Evolutionary conservation across 2,329 filamentous ascomycete genomes (phyloP).

Genomic region (Botrytis medusae): DNA sequence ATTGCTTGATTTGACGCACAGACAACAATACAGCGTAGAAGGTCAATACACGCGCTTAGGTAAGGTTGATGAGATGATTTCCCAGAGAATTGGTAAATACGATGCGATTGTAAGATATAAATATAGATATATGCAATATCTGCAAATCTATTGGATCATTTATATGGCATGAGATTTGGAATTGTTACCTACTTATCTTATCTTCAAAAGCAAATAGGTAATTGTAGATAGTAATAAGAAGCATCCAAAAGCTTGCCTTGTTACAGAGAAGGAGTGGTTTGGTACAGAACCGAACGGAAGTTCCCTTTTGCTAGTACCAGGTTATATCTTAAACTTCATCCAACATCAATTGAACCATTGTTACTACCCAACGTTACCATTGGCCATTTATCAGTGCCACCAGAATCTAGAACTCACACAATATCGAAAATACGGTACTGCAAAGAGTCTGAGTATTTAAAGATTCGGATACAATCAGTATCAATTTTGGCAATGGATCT

Average conservation of each 20-base stretch:
- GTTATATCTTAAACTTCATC: not conserved
- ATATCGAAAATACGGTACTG: not conserved
- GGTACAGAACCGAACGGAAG: conserved; percentile 8
- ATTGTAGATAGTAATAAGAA: not conserved
- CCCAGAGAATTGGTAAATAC: not conserved
- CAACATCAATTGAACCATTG: not conserved
- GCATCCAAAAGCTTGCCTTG: not conserved
- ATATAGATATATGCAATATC: not conserved
- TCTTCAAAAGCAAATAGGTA: not conserved
- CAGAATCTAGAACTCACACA: too few species aligned
- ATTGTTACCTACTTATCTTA: not conserved
- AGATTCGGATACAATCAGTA: not conserved
- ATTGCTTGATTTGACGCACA: not conserved
- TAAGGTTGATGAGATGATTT: not conserved
- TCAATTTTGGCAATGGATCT: conserved; percentile 19
- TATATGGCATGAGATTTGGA: not conserved
- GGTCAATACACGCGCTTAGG: not conserved
- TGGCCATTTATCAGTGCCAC: not conserved
- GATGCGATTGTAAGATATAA: not conserved
- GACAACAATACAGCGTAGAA: not conserved
- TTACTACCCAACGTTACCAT: not conserved
- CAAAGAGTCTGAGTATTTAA: not conserved
- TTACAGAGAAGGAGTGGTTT: not conserved
- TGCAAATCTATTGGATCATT: not conserved
- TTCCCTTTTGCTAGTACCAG: not conserved